Evolutionary conservation across 495 filamentous ascomycete genomes (phyloP).

Genomic region (Chaetomidium leptoderma): DNA sequence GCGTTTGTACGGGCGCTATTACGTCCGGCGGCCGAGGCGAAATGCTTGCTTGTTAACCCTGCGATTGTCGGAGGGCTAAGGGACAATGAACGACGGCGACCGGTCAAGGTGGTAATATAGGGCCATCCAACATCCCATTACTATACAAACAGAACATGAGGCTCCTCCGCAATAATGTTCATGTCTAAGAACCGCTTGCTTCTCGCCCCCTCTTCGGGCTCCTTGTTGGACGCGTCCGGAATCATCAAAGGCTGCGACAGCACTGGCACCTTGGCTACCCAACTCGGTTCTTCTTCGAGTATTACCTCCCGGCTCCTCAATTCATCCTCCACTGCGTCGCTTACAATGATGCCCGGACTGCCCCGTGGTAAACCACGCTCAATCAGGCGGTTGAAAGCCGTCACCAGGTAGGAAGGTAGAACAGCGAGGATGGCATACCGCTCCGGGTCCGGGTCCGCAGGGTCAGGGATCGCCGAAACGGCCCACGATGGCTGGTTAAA

Average conservation of each 20-base stretch:
- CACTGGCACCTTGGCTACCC: slow-evolving; percentile 3
- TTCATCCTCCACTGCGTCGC: background rate
- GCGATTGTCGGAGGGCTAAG: slow-evolving; percentile 15
- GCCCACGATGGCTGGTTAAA: slow-evolving; percentile 5
- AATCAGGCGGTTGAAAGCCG: slow-evolving; percentile 5
- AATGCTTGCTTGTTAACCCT: slow-evolving; percentile 18
- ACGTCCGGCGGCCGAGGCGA: slow-evolving; percentile 8
- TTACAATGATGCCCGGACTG: background rate
- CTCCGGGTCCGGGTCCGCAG: background rate
- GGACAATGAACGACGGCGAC: slow-evolving; percentile 13
- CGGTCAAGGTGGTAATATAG: slow-evolving; percentile 13
- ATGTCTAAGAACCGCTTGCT: slow-evolving; percentile 10
- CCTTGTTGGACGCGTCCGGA: background rate
- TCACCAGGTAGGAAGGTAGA: background rate
- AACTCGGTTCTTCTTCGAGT: slow-evolving; percentile 7
- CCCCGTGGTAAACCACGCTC: background rate
- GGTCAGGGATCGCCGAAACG: slow-evolving; percentile 3
- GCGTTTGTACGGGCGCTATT: slow-evolving; percentile 2
- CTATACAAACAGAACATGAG: slow-evolving; percentile 10
- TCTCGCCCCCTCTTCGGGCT: background rate
- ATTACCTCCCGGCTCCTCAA: background rate
- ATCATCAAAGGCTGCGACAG: slow-evolving; percentile 8
- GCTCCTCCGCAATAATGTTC: slow-evolving; percentile 11
- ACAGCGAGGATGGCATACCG: slow-evolving; percentile 9
- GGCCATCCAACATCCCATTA: background rate